A percentile compares a stretch with the other conserved stretches of the same genome.
Conservation (phyloP, 306 rosid species). For the Castanea crenata region DNA sequence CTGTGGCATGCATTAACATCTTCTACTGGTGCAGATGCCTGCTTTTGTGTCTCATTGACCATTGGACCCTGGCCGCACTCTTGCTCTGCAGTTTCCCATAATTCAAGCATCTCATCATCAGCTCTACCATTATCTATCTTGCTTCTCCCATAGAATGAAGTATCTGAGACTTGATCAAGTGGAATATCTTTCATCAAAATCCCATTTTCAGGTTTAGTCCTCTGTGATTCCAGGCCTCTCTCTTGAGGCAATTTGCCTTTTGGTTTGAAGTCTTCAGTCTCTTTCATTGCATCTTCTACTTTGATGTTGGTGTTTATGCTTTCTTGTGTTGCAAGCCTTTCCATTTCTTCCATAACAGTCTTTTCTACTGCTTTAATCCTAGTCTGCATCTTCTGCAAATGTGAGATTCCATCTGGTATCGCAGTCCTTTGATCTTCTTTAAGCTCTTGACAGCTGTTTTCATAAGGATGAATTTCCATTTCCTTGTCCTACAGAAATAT, state of each 20-base stretch:
- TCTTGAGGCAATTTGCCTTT: slow-evolving; percentile 18
- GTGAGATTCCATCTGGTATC: slow-evolving; percentile 51
- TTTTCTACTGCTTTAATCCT: slow-evolving; percentile 60
- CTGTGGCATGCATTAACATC: slow-evolving; percentile 32
- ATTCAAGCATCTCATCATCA: slow-evolving; percentile 84
- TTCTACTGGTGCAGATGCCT: slow-evolving; percentile 35
- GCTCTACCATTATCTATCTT: slow-evolving; percentile 50
- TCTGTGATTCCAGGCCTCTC: slow-evolving; percentile 28
- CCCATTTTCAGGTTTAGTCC: slow-evolving; percentile 49
- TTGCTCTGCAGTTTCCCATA: slow-evolving; percentile 85
- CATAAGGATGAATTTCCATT: slow-evolving; percentile 32
- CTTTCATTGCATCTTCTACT: slow-evolving; percentile 22
- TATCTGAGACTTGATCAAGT: slow-evolving; percentile 78
- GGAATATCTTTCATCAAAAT: slow-evolving; percentile 84
- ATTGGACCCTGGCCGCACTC: slow-evolving; percentile 32
- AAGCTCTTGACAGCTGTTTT: slow-evolving; percentile 29
- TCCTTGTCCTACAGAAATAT: slow-evolving; percentile 47
- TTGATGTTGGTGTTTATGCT: slow-evolving; percentile 19
- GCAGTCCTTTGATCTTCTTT: slow-evolving; percentile 24
- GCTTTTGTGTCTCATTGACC: slow-evolving; percentile 31
- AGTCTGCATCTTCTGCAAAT: slow-evolving; percentile 59
- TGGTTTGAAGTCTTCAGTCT: slow-evolving; percentile 20
- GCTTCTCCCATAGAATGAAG: slow-evolving; percentile 46
- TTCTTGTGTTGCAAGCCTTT: slow-evolving; percentile 38
- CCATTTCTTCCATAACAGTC: slow-evolving; percentile 54